A percentile compares a stretch with the other conserved stretches of the same genome.
These are phyloP conservation scores for Colletotrichum truncatum DNA, from an alignment of 2,329 filamentous ascomycete species.

Conservation along the genomic window DNA sequence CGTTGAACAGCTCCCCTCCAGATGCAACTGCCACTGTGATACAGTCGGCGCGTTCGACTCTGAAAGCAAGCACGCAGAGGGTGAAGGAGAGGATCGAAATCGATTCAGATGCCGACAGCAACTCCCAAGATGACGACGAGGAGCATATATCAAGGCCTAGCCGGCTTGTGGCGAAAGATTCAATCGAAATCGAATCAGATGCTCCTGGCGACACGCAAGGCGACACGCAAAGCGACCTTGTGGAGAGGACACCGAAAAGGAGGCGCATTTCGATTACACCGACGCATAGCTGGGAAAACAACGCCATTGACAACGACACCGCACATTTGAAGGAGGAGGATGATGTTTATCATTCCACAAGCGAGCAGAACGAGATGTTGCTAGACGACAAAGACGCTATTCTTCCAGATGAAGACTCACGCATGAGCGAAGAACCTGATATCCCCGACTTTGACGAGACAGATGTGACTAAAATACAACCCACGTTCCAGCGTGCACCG, in stretches of 20 bases:
- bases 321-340: neutral
- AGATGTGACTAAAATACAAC: slow-evolving; percentile 38
- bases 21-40: neutral
- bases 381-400: neutral
- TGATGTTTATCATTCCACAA: neutral
- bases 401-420: neutral
- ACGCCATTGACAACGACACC: neutral
- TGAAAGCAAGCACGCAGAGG: neutral
- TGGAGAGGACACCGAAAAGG: slow-evolving; percentile 26
- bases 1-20: slow-evolving; percentile 19
- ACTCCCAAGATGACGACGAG: slow-evolving; percentile 36
- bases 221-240: slow-evolving; percentile 5
- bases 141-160: neutral
- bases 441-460: neutral
- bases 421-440: slow-evolving; percentile 29
- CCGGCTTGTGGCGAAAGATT: slow-evolving; percentile 10
- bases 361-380: neutral
- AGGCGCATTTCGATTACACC: slow-evolving; percentile 27
- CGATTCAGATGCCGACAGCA: slow-evolving; percentile 26
- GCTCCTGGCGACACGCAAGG: no score
- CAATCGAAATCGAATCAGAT: slow-evolving; percentile 33
- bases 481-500: slow-evolving; percentile 48
- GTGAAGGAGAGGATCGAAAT: slow-evolving; percentile 33
- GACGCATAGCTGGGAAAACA: slow-evolving; percentile 28
- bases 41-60: neutral